phyloP scores from a whole-genome alignment of 2,329 filamentous ascomycete genomes.

The Sporothrix schenckii region DNA sequence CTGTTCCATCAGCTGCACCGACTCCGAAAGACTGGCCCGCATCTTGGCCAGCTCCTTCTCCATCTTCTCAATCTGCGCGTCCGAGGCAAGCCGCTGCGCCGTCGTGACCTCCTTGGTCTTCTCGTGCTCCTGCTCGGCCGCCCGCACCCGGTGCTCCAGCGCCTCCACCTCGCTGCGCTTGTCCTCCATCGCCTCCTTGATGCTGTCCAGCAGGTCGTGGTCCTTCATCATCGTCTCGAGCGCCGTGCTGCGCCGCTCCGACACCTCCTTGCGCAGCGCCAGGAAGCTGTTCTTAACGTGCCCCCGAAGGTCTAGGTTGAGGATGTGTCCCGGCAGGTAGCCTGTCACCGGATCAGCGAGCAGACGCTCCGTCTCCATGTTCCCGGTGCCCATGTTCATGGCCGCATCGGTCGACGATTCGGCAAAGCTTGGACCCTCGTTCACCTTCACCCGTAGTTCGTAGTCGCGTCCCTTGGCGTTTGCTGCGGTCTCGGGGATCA shows the following conservation, averaged over 20 bases:
- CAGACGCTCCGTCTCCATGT: slow-evolving; percentile 69
- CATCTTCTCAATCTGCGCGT: slow-evolving; percentile 97
- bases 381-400: slow-evolving; percentile 34
- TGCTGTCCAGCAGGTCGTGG: slow-evolving; percentile 87
- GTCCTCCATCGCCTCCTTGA: slow-evolving; percentile 96
- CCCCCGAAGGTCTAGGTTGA: slow-evolving; percentile 86
- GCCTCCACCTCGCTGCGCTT: slow-evolving; percentile 91
- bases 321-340: slow-evolving; percentile 84
- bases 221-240: slow-evolving; percentile 94
- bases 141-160: slow-evolving; percentile 81
- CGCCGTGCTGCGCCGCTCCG: slow-evolving; percentile 78
- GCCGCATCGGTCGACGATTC: slow-evolving; percentile 48
- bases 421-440: slow-evolving; percentile 75
- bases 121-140: slow-evolving; percentile 91
- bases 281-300: slow-evolving; percentile 78
- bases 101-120: slow-evolving; percentile 85
- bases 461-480: slow-evolving; percentile 86
- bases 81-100: slow-evolving; percentile 83
- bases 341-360: slow-evolving; percentile 80
- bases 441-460: slow-evolving; percentile 82
- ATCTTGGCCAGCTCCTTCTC: slow-evolving; percentile 97
- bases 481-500: slow-evolving; percentile 81
- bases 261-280: slow-evolving; percentile 81
- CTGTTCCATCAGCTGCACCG: slow-evolving; percentile 89
- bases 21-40: slow-evolving; percentile 79